phyloP scores from a whole-genome alignment of 2,329 filamentous ascomycete species.

The Pseudohalonectria lignicola region DNA sequence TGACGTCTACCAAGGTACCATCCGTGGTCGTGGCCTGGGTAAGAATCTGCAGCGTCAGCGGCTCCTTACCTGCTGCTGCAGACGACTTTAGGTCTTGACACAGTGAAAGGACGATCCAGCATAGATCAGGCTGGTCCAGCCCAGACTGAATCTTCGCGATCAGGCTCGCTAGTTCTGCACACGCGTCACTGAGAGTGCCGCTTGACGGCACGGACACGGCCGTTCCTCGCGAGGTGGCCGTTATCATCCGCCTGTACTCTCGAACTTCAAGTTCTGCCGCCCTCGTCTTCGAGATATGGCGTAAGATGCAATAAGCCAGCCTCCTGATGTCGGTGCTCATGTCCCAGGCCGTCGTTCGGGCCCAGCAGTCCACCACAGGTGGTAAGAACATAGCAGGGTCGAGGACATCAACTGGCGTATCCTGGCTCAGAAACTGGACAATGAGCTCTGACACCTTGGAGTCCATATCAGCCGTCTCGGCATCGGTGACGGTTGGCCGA shows the following conservation, averaged over 20 bases:
- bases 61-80: conserved; percentile 15
- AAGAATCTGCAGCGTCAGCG: conserved; percentile 19
- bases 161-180: background rate
- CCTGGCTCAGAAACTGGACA: conserved; percentile 10
- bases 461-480: conserved; percentile 11
- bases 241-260: conserved; percentile 26
- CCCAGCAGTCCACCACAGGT: conserved; percentile 25
- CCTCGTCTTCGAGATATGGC: conserved; percentile 6
- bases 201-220: conserved; percentile 14
- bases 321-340: conserved; percentile 21
- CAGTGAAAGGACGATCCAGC: conserved; percentile 23
- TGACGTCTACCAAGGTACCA: conserved; percentile 15
- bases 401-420: background rate
- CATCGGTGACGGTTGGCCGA: background rate
- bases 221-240: conserved; percentile 17
- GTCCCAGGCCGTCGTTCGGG: conserved; percentile 26
- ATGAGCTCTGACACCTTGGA: conserved; percentile 15
- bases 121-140: conserved; percentile 6
- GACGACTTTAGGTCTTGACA: conserved; percentile 23
- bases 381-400: conserved; percentile 25
- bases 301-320: conserved; percentile 24
- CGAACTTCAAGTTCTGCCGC: conserved; percentile 12
- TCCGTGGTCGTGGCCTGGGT: conserved; percentile 11
- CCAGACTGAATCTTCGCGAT: background rate
- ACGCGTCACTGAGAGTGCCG: conserved; percentile 9